Evolutionary conservation across 2,329 filamentous ascomycete species (phyloP).

Genomic region (Venturia oleaginea): DNA sequence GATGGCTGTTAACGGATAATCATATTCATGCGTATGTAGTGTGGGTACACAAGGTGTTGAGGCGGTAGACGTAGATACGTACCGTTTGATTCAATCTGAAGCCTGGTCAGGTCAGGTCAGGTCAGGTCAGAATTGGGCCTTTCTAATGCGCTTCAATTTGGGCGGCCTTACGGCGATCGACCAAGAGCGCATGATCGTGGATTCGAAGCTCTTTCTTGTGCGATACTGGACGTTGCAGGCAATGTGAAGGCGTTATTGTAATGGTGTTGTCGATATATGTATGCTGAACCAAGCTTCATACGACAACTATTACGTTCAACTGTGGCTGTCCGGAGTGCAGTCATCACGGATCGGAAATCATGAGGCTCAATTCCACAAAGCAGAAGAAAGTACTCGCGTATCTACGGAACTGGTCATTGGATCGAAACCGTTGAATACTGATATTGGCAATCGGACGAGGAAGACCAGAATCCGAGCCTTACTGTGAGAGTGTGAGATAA

Average conservation of each 20-base stretch:
- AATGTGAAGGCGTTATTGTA: not conserved
- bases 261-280: not conserved
- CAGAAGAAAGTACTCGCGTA: not conserved
- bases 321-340: not conserved
- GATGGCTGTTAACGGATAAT: not conserved
- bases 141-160: not conserved
- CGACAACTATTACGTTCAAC: not conserved
- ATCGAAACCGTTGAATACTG: not conserved
- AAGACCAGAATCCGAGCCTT: not conserved
- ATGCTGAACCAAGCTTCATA: not conserved
- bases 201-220: not conserved
- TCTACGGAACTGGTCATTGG: not conserved
- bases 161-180: not conserved
- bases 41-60: not conserved
- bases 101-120: not conserved
- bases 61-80: not conserved
- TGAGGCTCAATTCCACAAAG: not conserved
- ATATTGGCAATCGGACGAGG: not conserved
- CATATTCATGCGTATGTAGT: not conserved
- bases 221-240: not conserved
- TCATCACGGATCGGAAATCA: not conserved
- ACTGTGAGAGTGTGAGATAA: not conserved
- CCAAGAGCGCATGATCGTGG: not conserved
- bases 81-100: not conserved
- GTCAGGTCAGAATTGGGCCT: not conserved